Evolutionary conservation across 306 rosid genomes (phyloP), one percentile per base, ranked within the genome.

Genomic region (Lotus japonicus): DNA sequence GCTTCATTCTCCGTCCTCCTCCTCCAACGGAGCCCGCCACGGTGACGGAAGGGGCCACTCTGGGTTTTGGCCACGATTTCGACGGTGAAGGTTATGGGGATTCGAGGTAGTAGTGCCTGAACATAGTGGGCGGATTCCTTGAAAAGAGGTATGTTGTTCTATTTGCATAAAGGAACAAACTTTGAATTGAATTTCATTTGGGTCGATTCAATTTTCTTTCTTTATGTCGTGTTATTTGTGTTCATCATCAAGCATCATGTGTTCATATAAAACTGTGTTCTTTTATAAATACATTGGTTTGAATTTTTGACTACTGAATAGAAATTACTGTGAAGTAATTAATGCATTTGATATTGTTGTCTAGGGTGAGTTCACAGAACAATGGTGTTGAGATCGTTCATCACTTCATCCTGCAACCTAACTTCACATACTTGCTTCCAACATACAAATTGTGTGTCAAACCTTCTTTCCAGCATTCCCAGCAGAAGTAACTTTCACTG

Each of bases 391-490:
- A 78, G 55, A 72, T 16, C 82, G 53, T n/a, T n/a, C n/a, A n/a
- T n/a, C n/a, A n/a, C n/a, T 71, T 78, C 57, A 56, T 71, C 38
- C 51, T 75, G 43, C 79, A 74, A 63, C 75, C 77, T 8, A 80
- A 70, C 71, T 2, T 58, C 33, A 68, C 78, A 41, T 21, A 61
- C 38, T 56, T 63, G 59, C 60, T 62, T 75, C 84, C 85, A 81
- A 65, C 74, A 56, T 58, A 68, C 64, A 78, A 53, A 43, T 75
- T 79, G 33, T 81, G 75, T 78, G 42, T 58, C 62, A 71, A 52
- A 65, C 83, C 65, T 35, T 50, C 15, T 61, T 56, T 23, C 58
- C 69, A 67, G 10, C 14, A 50, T 51, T 51, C 43, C 7, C 33
- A 58, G 1, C 48, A 52, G 35, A 76, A 76, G 46, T 80, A 38